Evolutionary conservation across 129 eudicot genomes (phyloP), one percentile per base, ranked within the genome.

Genomic region (Helichrysum umbraculigerum): DNA sequence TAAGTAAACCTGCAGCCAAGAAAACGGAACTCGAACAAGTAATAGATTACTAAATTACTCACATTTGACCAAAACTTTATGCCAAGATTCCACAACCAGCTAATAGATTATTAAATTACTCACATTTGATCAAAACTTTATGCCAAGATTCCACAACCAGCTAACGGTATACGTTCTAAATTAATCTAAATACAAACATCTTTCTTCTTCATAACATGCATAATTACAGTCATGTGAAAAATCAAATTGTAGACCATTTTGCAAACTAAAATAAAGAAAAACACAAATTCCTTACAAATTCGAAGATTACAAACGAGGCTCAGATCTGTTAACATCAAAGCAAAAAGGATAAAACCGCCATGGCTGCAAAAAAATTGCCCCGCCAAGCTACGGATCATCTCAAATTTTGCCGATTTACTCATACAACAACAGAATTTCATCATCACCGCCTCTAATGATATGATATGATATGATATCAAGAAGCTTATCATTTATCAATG

Each of bases 301-400:
- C 1, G 17, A 12, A 47, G 54, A 47, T 47, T 57, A 57, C 20
- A n/a, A 57, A 57, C 5, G 62, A 57, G 62, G 62, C 62, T 57
- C 62, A 57, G 62, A 20, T 57, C 62, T 57, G 29, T 57, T 57
- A 57, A 8, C 22, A 20, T n/a, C 62, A 9, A 8, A 57, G 62
- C 62, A 57, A 20, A 21, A n/a, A 19, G 28, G 29, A 57, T 19
- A n/a, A 21, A 57, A 8, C 62, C 62, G 62, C 62, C 62, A 62
- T 62, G 67, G 67, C 67, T 61, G 67, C 67, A 61, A 61, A 4
- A 25, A 25, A 61, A 22, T 61, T 61, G 67, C 67, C 67, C 67
- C 10, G 35, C 67, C 67, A 61, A 61, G 67, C 67, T 61, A 61
- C 67, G 67, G 35, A 21, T 22, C 33, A 61, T 28, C 35, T 61